phyloP scores from a whole-genome alignment of 225 moss, liverwort and hornwort genomes.

The Ulota crispa region DNA sequence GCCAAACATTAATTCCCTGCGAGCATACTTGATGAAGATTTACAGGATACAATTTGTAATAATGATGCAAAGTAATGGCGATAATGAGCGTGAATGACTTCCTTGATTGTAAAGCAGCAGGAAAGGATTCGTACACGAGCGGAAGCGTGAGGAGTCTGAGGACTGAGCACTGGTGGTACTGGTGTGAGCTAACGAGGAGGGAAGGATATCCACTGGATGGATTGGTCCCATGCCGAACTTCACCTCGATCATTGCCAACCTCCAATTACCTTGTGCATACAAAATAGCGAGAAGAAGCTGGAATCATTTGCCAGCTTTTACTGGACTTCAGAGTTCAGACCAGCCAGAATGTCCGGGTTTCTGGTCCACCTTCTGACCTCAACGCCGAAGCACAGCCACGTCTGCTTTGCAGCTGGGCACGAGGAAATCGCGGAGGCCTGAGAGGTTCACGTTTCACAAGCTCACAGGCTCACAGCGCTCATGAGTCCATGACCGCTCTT shows the following conservation, averaged over 20 bases:
- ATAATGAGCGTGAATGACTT: not conserved
- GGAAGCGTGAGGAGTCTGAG: not conserved
- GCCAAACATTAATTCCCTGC: not conserved
- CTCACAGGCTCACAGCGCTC: not conserved
- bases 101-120: not conserved
- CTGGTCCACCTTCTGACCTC: not conserved
- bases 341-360: not conserved
- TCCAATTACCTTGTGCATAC: not conserved
- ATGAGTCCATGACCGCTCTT: not conserved
- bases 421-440: no score
- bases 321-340: slow-evolving; percentile 23
- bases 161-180: not conserved
- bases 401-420: no score
- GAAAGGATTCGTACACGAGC: not conserved
- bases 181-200: not conserved
- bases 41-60: not conserved
- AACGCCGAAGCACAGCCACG: no score
- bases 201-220: not conserved
- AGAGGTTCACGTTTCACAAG: not conserved
- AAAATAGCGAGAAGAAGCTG: not conserved
- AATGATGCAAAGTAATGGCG: not conserved
- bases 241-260: not conserved
- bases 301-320: not conserved
- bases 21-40: not conserved
- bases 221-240: not conserved